A percentile compares a stretch with the other conserved stretches of the same genome.
These are phyloP conservation scores for Podospora didyma DNA, from an alignment of 495 filamentous ascomycete species.

Conservation along the genomic window DNA sequence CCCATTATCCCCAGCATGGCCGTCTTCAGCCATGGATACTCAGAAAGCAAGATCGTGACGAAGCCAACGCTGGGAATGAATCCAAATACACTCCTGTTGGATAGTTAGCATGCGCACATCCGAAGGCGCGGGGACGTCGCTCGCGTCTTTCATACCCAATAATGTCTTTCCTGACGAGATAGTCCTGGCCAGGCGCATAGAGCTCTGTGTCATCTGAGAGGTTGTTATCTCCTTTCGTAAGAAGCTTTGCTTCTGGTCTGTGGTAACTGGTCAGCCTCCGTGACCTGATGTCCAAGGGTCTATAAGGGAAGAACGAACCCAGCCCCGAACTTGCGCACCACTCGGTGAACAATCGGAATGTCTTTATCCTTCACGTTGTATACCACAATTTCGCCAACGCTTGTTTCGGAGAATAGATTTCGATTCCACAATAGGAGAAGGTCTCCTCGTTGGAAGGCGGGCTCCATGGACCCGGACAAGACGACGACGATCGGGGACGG, in stretches of 20 bases:
- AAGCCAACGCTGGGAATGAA: slow-evolving; percentile 96
- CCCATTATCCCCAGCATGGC: slow-evolving; percentile 94
- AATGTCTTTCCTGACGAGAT: slow-evolving; percentile 81
- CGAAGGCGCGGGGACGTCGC: neutral
- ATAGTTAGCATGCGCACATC: slow-evolving; percentile 3
- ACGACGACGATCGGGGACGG: slow-evolving; percentile 95
- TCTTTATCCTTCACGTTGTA: slow-evolving; percentile 91
- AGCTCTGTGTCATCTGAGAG: slow-evolving; percentile 90
- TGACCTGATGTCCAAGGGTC: neutral
- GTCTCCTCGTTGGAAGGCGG: slow-evolving; percentile 93
- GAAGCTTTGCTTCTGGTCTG: slow-evolving; percentile 52
- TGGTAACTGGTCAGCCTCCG: neutral
- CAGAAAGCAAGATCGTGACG: slow-evolving; percentile 92
- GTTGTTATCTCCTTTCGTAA: slow-evolving; percentile 99
- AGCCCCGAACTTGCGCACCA: slow-evolving; percentile 68
- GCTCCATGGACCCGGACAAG: slow-evolving; percentile 92
- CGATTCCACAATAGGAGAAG: slow-evolving; percentile 93
- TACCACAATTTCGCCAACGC: slow-evolving; percentile 86
- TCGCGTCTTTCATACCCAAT: slow-evolving; percentile 59
- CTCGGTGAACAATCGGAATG: slow-evolving; percentile 89
- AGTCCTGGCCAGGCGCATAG: slow-evolving; percentile 75
- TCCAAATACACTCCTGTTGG: slow-evolving; percentile 66
- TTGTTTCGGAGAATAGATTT: slow-evolving; percentile 59
- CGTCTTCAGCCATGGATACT: slow-evolving; percentile 97
- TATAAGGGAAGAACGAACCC: slow-evolving; percentile 41